Evolutionary conservation across 345 rosid genomes (phyloP), one percentile per base, ranked within the genome.

Genomic region (Eucalyptus fibrosa): DNA sequence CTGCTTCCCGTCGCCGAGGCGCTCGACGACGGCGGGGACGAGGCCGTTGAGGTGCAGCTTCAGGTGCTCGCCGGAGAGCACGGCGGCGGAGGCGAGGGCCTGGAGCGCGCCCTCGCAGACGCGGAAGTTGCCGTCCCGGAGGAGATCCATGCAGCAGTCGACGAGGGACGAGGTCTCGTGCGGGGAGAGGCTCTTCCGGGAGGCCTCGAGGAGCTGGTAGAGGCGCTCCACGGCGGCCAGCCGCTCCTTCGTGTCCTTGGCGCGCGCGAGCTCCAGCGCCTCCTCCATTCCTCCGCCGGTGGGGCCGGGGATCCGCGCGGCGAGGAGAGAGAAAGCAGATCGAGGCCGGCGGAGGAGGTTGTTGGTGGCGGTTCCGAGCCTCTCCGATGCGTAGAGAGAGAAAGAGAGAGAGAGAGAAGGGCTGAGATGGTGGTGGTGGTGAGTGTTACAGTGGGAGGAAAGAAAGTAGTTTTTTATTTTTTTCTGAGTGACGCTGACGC

Each of bases 151-250:
- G 92, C 99, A 98, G 90, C 95, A 96, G 88, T 97, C 99, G 32
- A 98, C 98, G 7, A 98, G 96, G 86, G 97, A 91, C 50, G 97
- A 93, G 87, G 96, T 96, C 90, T 98, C 99, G 42, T 99, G 50
- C 19, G 96, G 90, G 86, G 93, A 93, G 88, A 98, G 93, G 89
- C 97, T 94, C 95, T 92, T 96, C 88, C 97, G 89, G 87, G 97
- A 95, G 90, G 97, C 96, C 93, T 98, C 99, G 4, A 98, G 97
- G 50, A 94, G 97, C 91, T 97, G 96, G 92, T 97, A 95, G 16
- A 98, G 95, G 12, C 97, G 92, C 93, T 98, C 99, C 60, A 98
- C 99, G 32, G 96, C 99, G 7, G 99, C 99, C 99, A 98, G 96
- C 90, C 99, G 93, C 95, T 97, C 99, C 90, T 98, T 98, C 5